Conservation (phyloP, 2,329 filamentous ascomycete species). For the Tolypocladium tropicale region DNA sequence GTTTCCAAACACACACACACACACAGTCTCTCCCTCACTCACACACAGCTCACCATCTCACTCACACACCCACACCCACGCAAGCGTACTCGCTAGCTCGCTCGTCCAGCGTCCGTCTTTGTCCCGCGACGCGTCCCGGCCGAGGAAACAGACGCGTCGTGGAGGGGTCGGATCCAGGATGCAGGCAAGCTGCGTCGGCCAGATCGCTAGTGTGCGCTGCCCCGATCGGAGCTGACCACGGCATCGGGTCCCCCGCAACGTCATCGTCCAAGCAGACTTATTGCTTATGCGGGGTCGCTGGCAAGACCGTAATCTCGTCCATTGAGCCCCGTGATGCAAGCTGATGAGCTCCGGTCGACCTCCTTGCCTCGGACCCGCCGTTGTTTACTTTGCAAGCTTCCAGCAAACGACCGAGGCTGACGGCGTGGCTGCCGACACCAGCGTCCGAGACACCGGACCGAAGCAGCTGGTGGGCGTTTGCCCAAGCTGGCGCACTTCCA, state of each 20-base stretch:
- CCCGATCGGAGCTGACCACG: neutral
- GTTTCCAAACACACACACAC: neutral
- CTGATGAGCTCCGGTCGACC: neutral
- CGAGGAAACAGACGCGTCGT: neutral
- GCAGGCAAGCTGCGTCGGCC: neutral
- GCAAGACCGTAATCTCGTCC: neutral
- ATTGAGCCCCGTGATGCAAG: neutral
- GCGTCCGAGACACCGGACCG: neutral
- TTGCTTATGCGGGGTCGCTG: neutral
- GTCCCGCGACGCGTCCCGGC: neutral
- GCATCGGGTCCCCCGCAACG: neutral
- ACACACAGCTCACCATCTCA: neutral
- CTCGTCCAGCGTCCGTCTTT: no score
- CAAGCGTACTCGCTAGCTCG: neutral
- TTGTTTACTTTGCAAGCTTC: neutral
- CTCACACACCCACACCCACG: neutral
- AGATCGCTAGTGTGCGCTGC: neutral
- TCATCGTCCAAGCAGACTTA: neutral
- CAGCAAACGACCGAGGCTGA: neutral
- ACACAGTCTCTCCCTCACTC: neutral
- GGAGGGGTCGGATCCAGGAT: neutral
- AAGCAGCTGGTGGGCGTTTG: neutral
- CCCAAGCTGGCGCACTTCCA: neutral
- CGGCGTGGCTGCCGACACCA: neutral
- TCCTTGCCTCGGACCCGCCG: neutral